Evolutionary conservation across 345 rosid genomes (phyloP).

Genomic region (Ricinus communis): DNA sequence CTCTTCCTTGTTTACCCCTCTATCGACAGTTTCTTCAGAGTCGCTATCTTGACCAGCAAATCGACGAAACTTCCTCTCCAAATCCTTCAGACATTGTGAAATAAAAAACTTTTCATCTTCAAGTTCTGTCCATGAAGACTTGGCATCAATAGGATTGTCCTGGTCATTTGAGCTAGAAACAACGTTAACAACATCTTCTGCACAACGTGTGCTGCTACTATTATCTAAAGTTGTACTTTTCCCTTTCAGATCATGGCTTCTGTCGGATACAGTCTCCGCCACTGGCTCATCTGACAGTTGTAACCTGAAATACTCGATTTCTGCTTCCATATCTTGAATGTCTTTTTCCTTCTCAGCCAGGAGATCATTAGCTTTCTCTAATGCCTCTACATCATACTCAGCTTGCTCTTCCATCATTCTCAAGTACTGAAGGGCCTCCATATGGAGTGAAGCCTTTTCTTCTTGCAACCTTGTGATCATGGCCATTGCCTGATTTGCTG

Average conservation of each 20-base stretch:
- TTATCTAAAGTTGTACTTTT: slow-evolving; percentile 26
- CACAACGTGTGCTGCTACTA: not conserved
- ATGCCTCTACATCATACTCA: slow-evolving; percentile 83
- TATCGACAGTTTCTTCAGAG: slow-evolving; percentile 24
- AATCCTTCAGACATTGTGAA: slow-evolving; percentile 25
- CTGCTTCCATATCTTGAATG: slow-evolving; percentile 71
- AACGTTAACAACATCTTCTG: slow-evolving; percentile 22
- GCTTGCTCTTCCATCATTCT: slow-evolving; percentile 90
- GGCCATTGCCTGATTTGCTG: slow-evolving; percentile 95
- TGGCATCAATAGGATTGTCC: slow-evolving; percentile 22
- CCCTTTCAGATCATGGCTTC: slow-evolving; percentile 9
- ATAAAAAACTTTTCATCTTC: slow-evolving; percentile 42
- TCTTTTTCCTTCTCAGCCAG: slow-evolving; percentile 68
- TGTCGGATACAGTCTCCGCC: slow-evolving; percentile 25
- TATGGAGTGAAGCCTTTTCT: slow-evolving; percentile 79
- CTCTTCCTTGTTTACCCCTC: slow-evolving; percentile 20
- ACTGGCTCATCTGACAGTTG: slow-evolving; percentile 39
- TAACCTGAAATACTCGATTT: slow-evolving; percentile 52
- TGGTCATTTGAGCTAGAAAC: slow-evolving; percentile 18
- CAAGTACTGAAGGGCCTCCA: slow-evolving; percentile 87
- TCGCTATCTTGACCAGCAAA: slow-evolving; percentile 22
- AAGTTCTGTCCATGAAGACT: slow-evolving; percentile 27
- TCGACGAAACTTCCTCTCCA: slow-evolving; percentile 46
- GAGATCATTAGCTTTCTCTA: slow-evolving; percentile 68
- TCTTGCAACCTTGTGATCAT: slow-evolving; percentile 96